These are phyloP conservation scores for Lactifluus echinatus DNA, from an alignment of 768 basidiomycete species.

Conservation along the genomic window DNA sequence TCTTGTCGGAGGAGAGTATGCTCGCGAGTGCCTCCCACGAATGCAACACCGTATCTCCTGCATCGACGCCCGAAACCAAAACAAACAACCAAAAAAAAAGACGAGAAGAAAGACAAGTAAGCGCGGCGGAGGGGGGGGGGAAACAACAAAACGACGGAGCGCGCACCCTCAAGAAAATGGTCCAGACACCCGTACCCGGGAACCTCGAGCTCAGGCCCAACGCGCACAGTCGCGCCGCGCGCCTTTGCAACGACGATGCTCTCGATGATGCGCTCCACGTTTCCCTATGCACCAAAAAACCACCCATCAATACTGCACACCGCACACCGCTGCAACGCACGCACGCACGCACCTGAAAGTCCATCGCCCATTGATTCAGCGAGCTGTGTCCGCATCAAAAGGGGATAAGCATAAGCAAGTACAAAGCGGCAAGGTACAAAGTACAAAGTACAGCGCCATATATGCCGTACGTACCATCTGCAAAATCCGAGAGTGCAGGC, in stretches of 20 bases:
- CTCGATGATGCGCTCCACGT: constrained; percentile 80
- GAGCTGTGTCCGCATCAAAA: constrained; percentile 47
- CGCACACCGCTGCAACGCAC: too few species aligned
- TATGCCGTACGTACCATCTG: too few species aligned
- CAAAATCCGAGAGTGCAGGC: too few species aligned
- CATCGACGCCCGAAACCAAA: not conserved
- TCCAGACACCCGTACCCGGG: constrained; percentile 97
- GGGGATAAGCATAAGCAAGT: too few species aligned
- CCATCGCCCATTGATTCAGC: constrained; percentile 94
- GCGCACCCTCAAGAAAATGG: constrained; percentile 96
- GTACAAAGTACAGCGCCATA: too few species aligned
- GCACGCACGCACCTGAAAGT: constrained; percentile 64
- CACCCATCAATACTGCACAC: too few species aligned
- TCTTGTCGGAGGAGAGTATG: constrained; percentile 71
- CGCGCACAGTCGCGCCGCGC: constrained; percentile 80
- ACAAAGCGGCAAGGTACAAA: too few species aligned
- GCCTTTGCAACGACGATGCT: constrained; percentile 86
- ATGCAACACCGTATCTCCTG: constrained; percentile 93
- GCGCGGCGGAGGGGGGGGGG: too few species aligned
- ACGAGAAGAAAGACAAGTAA: too few species aligned
- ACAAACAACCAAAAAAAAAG: not conserved
- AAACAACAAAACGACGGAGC: too few species aligned
- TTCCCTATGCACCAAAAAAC: constrained; percentile 60
- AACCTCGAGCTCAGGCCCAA: constrained; percentile 96
- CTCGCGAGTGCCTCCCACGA: constrained; percentile 98